Conservation (phyloP, 495 filamentous ascomycete genomes). For the Penicillium macrosclerotiorum region DNA sequence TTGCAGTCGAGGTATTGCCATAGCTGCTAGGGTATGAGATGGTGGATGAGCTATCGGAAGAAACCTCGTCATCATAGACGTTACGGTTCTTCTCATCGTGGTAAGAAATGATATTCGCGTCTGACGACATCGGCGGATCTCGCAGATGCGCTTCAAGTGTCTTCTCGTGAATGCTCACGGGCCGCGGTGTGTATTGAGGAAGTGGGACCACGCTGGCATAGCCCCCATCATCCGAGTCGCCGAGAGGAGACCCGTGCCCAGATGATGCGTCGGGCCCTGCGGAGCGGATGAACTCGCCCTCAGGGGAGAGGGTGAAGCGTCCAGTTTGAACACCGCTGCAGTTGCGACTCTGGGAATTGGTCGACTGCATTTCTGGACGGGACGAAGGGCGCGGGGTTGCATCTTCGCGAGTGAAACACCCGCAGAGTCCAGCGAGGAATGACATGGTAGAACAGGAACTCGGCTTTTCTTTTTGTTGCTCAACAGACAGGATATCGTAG, state of each 20-base stretch:
- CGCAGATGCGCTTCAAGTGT: conserved; percentile 40
- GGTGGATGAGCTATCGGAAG: conserved; percentile 40
- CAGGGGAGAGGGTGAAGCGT: conserved; percentile 16
- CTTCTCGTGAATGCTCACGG: conserved; percentile 43
- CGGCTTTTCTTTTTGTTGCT: not conserved
- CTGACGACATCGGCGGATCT: conserved; percentile 35
- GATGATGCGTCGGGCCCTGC: conserved; percentile 8
- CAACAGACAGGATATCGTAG: not conserved
- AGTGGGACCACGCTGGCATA: conserved; percentile 38
- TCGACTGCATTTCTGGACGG: conserved; percentile 16
- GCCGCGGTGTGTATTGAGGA: conserved; percentile 43
- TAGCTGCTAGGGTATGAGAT: conserved; percentile 48
- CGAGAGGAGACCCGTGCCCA: conserved; percentile 14
- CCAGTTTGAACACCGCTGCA: conserved; percentile 53
- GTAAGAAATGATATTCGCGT: conserved; percentile 5
- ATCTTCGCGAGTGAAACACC: conserved; percentile 24
- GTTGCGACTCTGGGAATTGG: conserved; percentile 2
- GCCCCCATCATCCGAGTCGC: conserved; percentile 27
- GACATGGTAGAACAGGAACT: conserved; percentile 19
- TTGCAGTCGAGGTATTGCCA: conserved; percentile 48
- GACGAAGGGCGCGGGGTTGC: conserved; percentile 9
- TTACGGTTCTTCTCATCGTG: conserved; percentile 35
- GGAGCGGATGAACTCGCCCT: conserved; percentile 23
- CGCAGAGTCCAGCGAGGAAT: conserved; percentile 29
- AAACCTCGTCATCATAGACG: conserved; percentile 32